Conservation (phyloP, 2,329 filamentous ascomycete genomes). For the Xylaria sp. region DNA sequence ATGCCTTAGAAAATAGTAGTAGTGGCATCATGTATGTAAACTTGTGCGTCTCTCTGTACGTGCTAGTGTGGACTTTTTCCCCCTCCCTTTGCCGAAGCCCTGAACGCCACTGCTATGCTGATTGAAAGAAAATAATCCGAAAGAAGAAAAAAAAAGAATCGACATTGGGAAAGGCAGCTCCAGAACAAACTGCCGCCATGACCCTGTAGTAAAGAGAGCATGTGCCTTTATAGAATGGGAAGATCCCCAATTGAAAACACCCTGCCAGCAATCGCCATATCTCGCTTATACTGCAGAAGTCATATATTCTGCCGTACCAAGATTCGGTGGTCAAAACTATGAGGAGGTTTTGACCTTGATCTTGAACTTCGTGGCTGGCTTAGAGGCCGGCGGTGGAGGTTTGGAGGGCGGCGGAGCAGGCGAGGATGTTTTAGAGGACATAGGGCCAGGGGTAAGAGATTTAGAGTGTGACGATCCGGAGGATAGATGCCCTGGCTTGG, state of each 20-base stretch:
- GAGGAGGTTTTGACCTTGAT: slow-evolving; percentile 29
- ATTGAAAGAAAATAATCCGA: background rate
- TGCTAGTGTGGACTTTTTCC: background rate
- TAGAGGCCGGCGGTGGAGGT: slow-evolving; percentile 12
- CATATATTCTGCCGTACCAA: background rate
- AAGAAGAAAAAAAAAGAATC: background rate
- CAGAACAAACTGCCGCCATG: background rate
- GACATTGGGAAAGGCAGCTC: background rate
- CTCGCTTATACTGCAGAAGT: background rate
- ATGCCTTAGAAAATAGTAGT: background rate
- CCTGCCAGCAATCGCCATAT: too few relatives aligned
- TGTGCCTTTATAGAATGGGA: slow-evolving; percentile 6
- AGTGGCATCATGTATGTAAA: background rate
- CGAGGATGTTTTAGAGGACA: background rate
- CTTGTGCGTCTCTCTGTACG: background rate
- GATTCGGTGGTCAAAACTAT: slow-evolving; percentile 3
- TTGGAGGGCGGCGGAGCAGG: background rate
- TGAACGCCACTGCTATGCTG: slow-evolving; percentile 24
- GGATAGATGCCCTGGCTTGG: too few relatives aligned
- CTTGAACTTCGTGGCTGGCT: slow-evolving; percentile 25
- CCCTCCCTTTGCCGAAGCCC: background rate
- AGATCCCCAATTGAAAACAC: background rate
- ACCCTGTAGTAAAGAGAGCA: background rate
- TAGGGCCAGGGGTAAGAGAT: background rate
- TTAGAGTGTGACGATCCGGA: too few relatives aligned